A percentile compares a stretch with the other conserved stretches of the same genome.
These are phyloP conservation scores for Harringtonia aguacate DNA, from an alignment of 2,329 filamentous ascomycete species.

Conservation along the genomic window DNA sequence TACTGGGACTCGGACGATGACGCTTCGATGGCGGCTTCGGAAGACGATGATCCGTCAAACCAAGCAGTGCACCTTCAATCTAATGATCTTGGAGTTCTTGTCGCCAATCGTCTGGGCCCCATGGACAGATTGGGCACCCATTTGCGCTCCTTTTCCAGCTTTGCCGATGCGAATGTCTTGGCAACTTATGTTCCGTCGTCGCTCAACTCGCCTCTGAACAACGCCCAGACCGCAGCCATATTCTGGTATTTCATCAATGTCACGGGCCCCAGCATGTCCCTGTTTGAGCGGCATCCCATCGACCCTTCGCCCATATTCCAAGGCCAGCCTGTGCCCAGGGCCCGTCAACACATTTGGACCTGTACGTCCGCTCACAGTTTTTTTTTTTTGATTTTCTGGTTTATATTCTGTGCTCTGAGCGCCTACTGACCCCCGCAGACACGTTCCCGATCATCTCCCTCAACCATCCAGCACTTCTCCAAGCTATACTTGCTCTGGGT, in stretches of 20 bases:
- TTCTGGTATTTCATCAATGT: constrained; percentile 91
- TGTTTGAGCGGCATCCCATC: constrained; percentile 74
- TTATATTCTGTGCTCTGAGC: neutral
- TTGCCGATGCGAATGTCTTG: constrained; percentile 39
- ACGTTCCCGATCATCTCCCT: constrained; percentile 77
- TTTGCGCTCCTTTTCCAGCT: constrained; percentile 37
- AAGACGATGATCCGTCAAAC: constrained; percentile 41
- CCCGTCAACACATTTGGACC: constrained; percentile 56
- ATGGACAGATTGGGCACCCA: constrained; percentile 32
- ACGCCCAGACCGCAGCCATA: constrained; percentile 67
- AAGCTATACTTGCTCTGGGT: constrained; percentile 79
- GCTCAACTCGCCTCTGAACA: constrained; percentile 62
- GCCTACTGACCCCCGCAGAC: constrained; percentile 35
- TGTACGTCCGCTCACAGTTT: constrained; percentile 29
- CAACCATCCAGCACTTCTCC: constrained; percentile 74
- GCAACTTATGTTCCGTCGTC: constrained; percentile 57
- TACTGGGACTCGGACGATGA: constrained; percentile 49
- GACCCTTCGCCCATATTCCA: constrained; percentile 59
- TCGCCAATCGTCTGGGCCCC: constrained; percentile 22
- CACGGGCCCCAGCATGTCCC: constrained; percentile 74
- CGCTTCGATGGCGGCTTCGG: constrained; percentile 49
- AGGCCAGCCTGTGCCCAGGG: constrained; percentile 47
- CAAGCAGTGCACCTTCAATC: constrained; percentile 23
- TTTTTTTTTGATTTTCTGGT: constrained; percentile 8
- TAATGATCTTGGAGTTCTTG: constrained; percentile 28